A percentile compares a stretch with the other conserved stretches of the same genome.
phyloP scores from a whole-genome alignment of 352 stramenopile genomes.

The Globisporangium cederbergense region DNA sequence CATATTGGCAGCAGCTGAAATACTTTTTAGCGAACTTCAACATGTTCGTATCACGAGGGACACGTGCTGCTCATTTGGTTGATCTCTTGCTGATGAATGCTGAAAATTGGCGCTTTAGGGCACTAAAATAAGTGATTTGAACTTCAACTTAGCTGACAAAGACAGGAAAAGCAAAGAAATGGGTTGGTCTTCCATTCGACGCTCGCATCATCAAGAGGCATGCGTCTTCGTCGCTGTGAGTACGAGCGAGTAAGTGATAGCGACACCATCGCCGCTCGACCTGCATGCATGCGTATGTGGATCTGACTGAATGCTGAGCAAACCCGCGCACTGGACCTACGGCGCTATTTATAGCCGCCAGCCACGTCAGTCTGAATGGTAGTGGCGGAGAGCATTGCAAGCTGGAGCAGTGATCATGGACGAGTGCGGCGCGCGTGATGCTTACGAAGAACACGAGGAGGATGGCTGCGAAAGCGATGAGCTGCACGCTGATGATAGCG shows the following conservation, averaged over 20 bases:
- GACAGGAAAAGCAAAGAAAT: not conserved
- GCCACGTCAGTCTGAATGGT: not conserved
- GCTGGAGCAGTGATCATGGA: not conserved
- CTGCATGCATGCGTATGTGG: too few relatives aligned
- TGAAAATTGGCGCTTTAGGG: not conserved
- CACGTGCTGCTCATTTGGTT: not conserved
- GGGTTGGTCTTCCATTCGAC: not conserved
- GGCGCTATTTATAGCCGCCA: conserved; percentile 1
- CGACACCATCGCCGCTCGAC: too few relatives aligned
- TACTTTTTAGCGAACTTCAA: not conserved
- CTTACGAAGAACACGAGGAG: not conserved
- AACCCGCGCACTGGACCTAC: too few relatives aligned
- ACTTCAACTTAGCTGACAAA: conserved; percentile 14
- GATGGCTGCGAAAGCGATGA: not conserved
- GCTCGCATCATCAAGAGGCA: not conserved
- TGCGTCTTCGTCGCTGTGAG: not conserved
- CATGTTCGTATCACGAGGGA: not conserved
- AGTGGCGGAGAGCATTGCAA: not conserved
- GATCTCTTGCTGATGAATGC: not conserved
- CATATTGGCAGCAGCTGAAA: conserved; percentile 1
- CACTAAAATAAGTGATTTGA: not conserved
- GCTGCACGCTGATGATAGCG: not conserved
- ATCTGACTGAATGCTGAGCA: not conserved
- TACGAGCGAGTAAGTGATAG: too few relatives aligned
- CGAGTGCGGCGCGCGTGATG: not conserved